These are phyloP conservation scores for Hylodesmum podocarpum DNA, from an alignment of 306 rosid genomes.

Conservation along the genomic window DNA sequence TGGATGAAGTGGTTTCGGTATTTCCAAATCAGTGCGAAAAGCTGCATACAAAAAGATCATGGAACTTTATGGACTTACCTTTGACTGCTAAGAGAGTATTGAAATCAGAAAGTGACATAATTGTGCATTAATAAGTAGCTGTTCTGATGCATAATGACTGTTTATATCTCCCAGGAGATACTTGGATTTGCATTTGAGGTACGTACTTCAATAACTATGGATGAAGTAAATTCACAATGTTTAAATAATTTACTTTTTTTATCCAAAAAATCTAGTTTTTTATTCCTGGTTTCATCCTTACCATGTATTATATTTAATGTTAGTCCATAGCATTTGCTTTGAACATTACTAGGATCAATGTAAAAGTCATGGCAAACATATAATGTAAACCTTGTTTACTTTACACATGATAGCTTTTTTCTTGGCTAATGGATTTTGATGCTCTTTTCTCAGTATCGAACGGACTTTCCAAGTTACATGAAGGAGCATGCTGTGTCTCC, in stretches of 20 bases:
- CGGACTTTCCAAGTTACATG: constrained; percentile 76
- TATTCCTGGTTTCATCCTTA: not conserved
- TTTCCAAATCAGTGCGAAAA: no score
- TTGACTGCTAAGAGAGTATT: no score
- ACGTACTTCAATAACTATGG: constrained; percentile 16
- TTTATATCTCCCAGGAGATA: no score
- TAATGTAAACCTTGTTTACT: constrained; percentile 1
- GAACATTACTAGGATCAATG: not conserved
- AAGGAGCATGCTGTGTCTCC: constrained; percentile 93
- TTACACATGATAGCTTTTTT: not conserved
- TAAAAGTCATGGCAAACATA: constrained; percentile 15
- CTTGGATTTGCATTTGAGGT: constrained; percentile 98
- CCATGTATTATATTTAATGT: constrained; percentile 16
- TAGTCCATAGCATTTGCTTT: constrained; percentile 5
- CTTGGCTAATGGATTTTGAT: constrained; percentile 31
- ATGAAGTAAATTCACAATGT: constrained; percentile 3
- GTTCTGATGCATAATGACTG: constrained; percentile 92
- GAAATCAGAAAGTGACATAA: no score
- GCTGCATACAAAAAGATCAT: no score
- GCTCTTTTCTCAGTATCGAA: constrained; percentile 65
- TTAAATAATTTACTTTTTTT: not conserved
- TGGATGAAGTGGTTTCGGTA: constrained; percentile 64
- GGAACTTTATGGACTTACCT: no score
- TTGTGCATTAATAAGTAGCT: constrained; percentile 84
- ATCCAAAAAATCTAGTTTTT: not conserved